Evolutionary conservation across 257 asterid genomes (phyloP).

Genomic region (Rhazya stricta): DNA sequence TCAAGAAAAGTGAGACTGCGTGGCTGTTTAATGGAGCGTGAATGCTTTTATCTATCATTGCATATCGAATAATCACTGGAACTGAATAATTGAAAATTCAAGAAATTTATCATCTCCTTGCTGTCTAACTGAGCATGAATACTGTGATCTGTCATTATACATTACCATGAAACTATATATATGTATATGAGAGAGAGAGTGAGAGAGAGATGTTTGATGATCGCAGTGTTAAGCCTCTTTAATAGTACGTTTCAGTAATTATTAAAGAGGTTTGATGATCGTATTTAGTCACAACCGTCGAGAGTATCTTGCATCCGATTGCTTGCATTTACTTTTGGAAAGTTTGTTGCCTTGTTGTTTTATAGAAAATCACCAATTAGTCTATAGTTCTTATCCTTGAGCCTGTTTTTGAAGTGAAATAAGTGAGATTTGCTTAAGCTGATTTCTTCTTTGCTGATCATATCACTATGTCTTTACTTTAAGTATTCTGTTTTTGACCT

Average conservation of each 20-base stretch:
- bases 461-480: background rate
- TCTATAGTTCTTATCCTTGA: background rate
- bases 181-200: background rate
- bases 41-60: no score
- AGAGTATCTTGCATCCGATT: background rate
- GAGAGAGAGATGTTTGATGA: no score
- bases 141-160: no score
- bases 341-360: background rate
- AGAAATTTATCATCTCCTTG: no score
- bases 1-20: background rate
- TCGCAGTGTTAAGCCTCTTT: no score
- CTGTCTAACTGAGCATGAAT: no score
- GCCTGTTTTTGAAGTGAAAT: background rate
- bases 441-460: background rate
- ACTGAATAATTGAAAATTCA: no score
- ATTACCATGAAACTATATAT: no score
- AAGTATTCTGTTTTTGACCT: background rate
- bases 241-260: background rate
- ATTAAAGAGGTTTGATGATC: background rate
- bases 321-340: background rate
- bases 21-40: background rate
- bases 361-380: background rate
- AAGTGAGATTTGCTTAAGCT: background rate
- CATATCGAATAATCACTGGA: no score
- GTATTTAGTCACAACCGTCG: background rate